Conservation (phyloP, 1,284 basidiomycete genomes). For the Pascua guehoae region DNA sequence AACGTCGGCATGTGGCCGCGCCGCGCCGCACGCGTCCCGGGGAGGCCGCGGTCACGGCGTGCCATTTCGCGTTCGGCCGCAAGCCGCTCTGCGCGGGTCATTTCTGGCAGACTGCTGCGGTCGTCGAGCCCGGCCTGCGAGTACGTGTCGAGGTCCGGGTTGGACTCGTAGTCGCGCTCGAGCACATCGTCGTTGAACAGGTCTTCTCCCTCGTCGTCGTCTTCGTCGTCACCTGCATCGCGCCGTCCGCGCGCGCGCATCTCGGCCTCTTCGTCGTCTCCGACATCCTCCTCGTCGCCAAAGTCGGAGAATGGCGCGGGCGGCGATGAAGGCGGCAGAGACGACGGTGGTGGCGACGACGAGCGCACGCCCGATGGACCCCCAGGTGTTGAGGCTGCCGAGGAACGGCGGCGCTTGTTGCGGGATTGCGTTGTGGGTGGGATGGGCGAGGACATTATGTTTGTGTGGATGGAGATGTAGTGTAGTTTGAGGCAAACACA, state of each 20-base stretch:
- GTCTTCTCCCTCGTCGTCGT: slow-evolving; percentile 76
- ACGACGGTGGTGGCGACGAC: slow-evolving; percentile 43
- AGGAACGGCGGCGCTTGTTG: slow-evolving; percentile 13
- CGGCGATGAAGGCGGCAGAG: slow-evolving; percentile 60
- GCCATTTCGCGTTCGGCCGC: slow-evolving; percentile 86
- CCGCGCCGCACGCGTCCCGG: slow-evolving; percentile 65
- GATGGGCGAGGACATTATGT: slow-evolving; percentile 9
- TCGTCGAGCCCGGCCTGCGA: slow-evolving; percentile 85
- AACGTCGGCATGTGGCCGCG: slow-evolving; percentile 79
- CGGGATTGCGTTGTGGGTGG: slow-evolving; percentile 4
- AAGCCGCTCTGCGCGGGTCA: slow-evolving; percentile 70
- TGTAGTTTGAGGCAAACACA: slow-evolving; percentile 21
- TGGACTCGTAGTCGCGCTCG: slow-evolving; percentile 83
- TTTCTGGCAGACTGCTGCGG: slow-evolving; percentile 66
- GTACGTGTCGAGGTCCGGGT: slow-evolving; percentile 80
- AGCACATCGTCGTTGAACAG: slow-evolving; percentile 77
- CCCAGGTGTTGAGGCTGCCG: background rate
- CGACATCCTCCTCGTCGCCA: slow-evolving; percentile 76
- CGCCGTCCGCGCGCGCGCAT: slow-evolving; percentile 47
- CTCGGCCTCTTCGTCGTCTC: slow-evolving; percentile 65
- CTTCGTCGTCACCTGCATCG: slow-evolving; percentile 61
- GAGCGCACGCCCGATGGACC: slow-evolving; percentile 34
- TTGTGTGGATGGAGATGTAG: slow-evolving; percentile 25
- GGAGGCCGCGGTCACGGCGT: slow-evolving; percentile 75
- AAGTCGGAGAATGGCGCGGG: slow-evolving; percentile 80